Conservation (phyloP, 129 eudicot genomes). For the Smallanthus sonchifolius region DNA sequence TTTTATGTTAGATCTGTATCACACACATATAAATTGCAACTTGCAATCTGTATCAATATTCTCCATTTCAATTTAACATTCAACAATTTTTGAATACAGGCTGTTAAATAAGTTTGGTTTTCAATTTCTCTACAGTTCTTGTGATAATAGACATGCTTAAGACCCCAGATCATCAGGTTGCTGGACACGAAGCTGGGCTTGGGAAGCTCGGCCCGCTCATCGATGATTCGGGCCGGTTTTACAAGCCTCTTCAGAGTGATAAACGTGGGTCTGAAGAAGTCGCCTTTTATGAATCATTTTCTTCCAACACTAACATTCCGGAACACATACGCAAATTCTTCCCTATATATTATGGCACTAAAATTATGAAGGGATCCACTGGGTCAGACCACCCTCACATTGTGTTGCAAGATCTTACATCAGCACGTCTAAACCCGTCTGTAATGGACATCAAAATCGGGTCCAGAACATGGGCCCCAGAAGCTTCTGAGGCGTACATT, state of each 20-base stretch:
- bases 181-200: conserved; percentile 64
- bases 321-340: conserved; percentile 54
- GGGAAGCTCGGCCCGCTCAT: conserved; percentile 78
- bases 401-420: conserved; percentile 58
- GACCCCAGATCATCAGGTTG: conserved; percentile 82
- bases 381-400: conserved; percentile 76
- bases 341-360: conserved; percentile 70
- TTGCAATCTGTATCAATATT: conserved; percentile 6
- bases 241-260: conserved; percentile 84
- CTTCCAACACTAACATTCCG: conserved; percentile 47
- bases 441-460: conserved; percentile 88
- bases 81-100: background rate
- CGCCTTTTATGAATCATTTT: conserved; percentile 58
- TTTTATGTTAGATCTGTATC: background rate
- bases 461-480: conserved; percentile 74
- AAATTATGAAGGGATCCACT: conserved; percentile 65
- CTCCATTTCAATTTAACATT: conserved; percentile 1
- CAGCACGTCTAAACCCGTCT: conserved; percentile 46
- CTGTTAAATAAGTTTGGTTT: background rate
- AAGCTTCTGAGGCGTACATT: conserved; percentile 60
- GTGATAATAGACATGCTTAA: conserved; percentile 48
- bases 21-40: background rate
- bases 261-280: conserved; percentile 68
- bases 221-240: conserved; percentile 73
- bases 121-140: background rate